Evolutionary conservation across 257 asterid species (phyloP), one percentile per base, ranked within the genome.

Genomic region (Solanum commersonii): DNA sequence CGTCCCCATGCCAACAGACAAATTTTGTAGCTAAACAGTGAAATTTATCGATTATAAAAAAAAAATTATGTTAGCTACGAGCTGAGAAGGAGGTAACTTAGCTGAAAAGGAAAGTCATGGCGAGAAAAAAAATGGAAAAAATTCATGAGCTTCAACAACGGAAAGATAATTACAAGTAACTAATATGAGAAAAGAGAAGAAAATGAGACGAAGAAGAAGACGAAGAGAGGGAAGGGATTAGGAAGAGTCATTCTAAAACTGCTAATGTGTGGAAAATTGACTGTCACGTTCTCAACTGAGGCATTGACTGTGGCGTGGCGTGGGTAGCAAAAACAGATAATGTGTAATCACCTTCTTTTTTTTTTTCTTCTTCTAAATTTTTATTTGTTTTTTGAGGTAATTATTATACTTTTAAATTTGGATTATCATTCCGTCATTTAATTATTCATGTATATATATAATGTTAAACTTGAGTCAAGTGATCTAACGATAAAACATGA

Each of bases 281-380:
- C 91, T 84, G 89, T 92, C 94, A 90, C 95, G 93, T 92, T 92
- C 94, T 85, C 65, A 79, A 79, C 65, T 79, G 4, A 42, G 38
- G 25, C 84, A 79, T 79, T 79, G 65, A 79, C 84, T 79, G 27
- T 79, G 37, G 84, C 22, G 76, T 70, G 38, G 23, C 27, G 31
- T 74, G 83, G 84, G 9, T 8, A 79, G 38, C 25, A 49, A 81
- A 81, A 46, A 29, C 8, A 29, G 40, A 78, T 22, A 5, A 38
- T 74, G 46, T 74, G 11, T 33, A 14, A 34, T 35, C 44, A 34
- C 18, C n/a, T n/a, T n/a, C n/a, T 52, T 18, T 34, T 1, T 52
- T 34, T 35, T 76, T 5, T n/a, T 23, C 6, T 37, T 12, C 0
- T 22, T 16, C 9, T 49, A 15, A 20, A 2, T 3, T 73, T 74